Base-by-base conservation (phyloP, 345 rosid species). In the Dipteronia sinensis region DNA sequence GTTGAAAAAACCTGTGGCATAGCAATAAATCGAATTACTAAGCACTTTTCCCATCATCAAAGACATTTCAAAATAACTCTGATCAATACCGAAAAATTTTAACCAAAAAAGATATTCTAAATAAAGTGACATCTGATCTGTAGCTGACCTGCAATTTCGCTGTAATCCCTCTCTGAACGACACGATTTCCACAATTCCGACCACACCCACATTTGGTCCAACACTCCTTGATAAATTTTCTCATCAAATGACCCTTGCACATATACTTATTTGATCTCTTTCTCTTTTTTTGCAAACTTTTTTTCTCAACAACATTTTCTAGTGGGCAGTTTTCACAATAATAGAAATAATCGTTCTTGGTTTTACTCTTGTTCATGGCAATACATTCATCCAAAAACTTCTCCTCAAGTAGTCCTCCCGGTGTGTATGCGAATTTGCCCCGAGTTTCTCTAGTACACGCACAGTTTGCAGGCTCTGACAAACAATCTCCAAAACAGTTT, bases 191-290 rank as follows among this genome's bases (percentile, higher is more conserved):
- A 68, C 87, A 87, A 3, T 65, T 68, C 81, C 40, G 72, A 64
- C 17, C 46, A 56, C 87, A 87, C 22, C 89, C 86, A 67, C 87
- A 87, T 72, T 78, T 84, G 0, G 20, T 62, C 89, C 89, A 87
- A 42, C 89, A 87, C 61, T 87, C 87, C 74, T 87, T 87, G 15
- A 87, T 84, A 3, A 84, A 86, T 72, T 75, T 78, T 29, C 81
- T 81, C 23, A 79, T n/a, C 81, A 82, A 27, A 27, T 78, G 86
- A 3, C 84, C 84, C 67, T 80, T 78, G 66, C 84, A 78, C 7
- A 56, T 1, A 16, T 68, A 10, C 44, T 73, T 20, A 27, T 74
- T 67, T 42, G 67, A n/a, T 70, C 66, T 73, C 76, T 84, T 49
- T 77, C 71, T 71, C 71, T 77, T 62, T 22, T 25, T 55, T 17